Base-by-base conservation (phyloP, 192 early-diverging fungal species). In the Umbelopsis ramanniana region DNA sequence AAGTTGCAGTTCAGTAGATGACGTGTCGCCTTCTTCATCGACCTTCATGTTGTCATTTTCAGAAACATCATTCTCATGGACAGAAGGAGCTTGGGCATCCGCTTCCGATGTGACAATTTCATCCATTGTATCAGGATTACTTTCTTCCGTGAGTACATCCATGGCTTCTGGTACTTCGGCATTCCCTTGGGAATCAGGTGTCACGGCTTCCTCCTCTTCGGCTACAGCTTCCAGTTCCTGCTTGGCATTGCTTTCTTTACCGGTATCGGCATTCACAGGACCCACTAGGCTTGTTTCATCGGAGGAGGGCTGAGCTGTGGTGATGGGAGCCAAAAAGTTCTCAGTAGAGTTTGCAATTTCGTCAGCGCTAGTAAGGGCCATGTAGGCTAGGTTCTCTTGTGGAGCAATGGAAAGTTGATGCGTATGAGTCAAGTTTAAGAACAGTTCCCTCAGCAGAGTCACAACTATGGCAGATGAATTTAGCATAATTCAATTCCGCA, bases 341-440 rank as follows among this genome's bases (percentile, higher is more conserved):
- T 29, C 26, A 68, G 22, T 21, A 17, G 45, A 68, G 21, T 68
- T 68, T 19, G 67, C 67, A 4, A 48, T 48, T 24, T 68, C 46
- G 8, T 68, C 46, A 10, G 67, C 40, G 22, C 67, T 47, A 5
- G 67, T 22, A 75, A 83, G 67, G 11, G 88, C 84, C 86, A 91
- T 86, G 53, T 83, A 83, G 0, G 87, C 88, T 19, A 91, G 72
- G 33, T 89, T 86, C 22, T 79, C 74, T 38, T 82, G 84, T 2
- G 89, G 89, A 11, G 84, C 70, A 17, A 91, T 85, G 0, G 87
- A 83, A 38, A 70, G 54, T 19, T 81, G 63, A 10, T 46, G 3
- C 14, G 81, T 79, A n/a, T 83, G 72, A 29, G 79, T 70, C 23
- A 90, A 67, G 5, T 81, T 52, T n/a, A 75, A 68, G 74, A 90